These are phyloP conservation scores for Termitomyces sp. DNA, from an alignment of 768 basidiomycete genomes.

Conservation along the genomic window DNA sequence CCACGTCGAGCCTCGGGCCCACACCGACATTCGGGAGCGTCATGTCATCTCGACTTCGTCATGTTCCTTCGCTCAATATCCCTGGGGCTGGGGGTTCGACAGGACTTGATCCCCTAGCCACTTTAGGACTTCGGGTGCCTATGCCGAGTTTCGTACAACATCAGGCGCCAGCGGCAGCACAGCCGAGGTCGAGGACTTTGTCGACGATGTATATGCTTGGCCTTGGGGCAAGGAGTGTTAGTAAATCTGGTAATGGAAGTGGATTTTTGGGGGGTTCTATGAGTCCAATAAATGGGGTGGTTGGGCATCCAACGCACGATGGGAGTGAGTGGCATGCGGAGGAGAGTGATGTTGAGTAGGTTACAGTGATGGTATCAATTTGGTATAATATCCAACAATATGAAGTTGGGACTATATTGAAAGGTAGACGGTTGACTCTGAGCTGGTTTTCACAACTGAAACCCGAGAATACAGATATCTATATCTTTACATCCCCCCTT, in stretches of 20 bases:
- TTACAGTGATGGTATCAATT: not conserved
- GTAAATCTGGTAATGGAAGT: slow-evolving; percentile 8
- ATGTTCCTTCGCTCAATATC: slow-evolving; percentile 36
- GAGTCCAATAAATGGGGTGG: not conserved
- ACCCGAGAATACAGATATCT: too few relatives aligned
- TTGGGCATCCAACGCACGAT: not conserved
- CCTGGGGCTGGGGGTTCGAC: slow-evolving; percentile 12
- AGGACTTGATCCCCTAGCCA: slow-evolving; percentile 35
- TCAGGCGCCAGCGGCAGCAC: slow-evolving; percentile 9
- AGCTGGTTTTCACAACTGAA: too few relatives aligned
- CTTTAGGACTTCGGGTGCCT: slow-evolving; percentile 49
- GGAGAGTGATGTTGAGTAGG: too few relatives aligned
- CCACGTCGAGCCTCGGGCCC: slow-evolving; percentile 20
- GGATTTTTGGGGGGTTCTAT: slow-evolving; percentile 4
- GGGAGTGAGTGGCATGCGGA: too few relatives aligned
- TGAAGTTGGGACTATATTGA: too few relatives aligned
- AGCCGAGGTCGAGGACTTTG: slow-evolving; percentile 39
- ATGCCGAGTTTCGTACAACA: slow-evolving; percentile 43
- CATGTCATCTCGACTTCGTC: slow-evolving; percentile 59
- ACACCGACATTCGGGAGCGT: slow-evolving; percentile 66
- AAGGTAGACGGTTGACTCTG: too few relatives aligned
- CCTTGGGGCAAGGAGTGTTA: slow-evolving; percentile 37
- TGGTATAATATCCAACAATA: too few relatives aligned
- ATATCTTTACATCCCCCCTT: too few relatives aligned
- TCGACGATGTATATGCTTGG: slow-evolving; percentile 66